A percentile compares a stretch with the other conserved stretches of the same genome.
Conservation (phyloP, 2,329 filamentous ascomycete genomes). For the Paracorniculantispora psalliotae region DNA sequence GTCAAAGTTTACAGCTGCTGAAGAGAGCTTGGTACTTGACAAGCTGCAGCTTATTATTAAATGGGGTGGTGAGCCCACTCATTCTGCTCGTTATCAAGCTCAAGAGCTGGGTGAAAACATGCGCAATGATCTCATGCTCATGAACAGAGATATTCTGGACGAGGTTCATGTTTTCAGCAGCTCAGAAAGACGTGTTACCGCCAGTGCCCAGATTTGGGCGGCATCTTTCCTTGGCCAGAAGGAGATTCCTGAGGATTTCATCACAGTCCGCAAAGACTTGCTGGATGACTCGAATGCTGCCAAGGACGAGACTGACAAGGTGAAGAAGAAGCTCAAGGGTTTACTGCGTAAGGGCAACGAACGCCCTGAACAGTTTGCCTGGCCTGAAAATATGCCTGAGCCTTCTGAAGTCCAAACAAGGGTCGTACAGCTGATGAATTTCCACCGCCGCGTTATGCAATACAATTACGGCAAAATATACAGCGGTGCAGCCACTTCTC, state of each 20-base stretch:
- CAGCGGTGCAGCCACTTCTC: constrained; percentile 58
- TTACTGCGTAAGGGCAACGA: constrained; percentile 88
- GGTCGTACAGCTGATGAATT: constrained; percentile 95
- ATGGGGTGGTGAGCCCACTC: constrained; percentile 97
- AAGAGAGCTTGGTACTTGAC: constrained; percentile 88
- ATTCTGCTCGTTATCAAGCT: constrained; percentile 92
- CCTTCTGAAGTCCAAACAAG: constrained; percentile 87
- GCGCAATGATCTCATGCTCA: constrained; percentile 86
- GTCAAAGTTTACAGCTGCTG: constrained; percentile 87
- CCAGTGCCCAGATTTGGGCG: constrained; percentile 94
- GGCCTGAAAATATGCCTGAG: constrained; percentile 91
- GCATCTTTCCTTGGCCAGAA: constrained; percentile 83
- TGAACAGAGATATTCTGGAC: constrained; percentile 87
- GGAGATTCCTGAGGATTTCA: constrained; percentile 78
- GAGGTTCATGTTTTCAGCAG: constrained; percentile 95
- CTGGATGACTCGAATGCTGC: constrained; percentile 96
- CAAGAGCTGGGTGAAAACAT: constrained; percentile 94
- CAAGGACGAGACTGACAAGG: constrained; percentile 99
- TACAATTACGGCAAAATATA: constrained; percentile 83
- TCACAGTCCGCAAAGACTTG: constrained; percentile 87
- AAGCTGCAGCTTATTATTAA: constrained; percentile 98
- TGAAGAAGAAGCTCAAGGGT: constrained; percentile 98
- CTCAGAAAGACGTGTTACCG: constrained; percentile 89
- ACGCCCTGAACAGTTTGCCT: constrained; percentile 93
- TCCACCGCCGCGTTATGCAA: constrained; percentile 91